phyloP scores from a whole-genome alignment of 768 basidiomycete species.

The Cubamyces lactineus region DNA sequence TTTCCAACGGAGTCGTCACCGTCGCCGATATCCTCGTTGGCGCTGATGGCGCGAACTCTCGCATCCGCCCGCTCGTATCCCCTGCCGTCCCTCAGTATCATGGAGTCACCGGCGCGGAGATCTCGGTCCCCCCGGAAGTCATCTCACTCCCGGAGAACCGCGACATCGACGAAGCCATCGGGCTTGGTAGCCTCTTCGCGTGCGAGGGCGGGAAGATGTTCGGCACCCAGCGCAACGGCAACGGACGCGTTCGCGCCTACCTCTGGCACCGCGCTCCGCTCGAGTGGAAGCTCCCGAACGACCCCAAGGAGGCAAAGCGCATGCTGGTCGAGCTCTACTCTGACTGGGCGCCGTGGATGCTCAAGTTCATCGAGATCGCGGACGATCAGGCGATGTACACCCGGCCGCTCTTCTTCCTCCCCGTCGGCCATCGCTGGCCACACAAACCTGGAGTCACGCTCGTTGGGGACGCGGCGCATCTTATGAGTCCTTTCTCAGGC shows the following conservation, averaged over 20 bases:
- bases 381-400: slow-evolving; percentile 10
- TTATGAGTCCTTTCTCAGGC: slow-evolving; percentile 43
- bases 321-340: background rate
- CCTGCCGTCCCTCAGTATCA: slow-evolving; percentile 3
- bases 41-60: slow-evolving; percentile 11
- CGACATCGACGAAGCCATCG: slow-evolving; percentile 10
- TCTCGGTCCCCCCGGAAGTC: background rate
- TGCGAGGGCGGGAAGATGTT: slow-evolving; percentile 7
- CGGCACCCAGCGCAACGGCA: slow-evolving; percentile 6
- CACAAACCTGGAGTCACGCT: slow-evolving; percentile 9
- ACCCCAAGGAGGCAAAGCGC: slow-evolving; percentile 3
- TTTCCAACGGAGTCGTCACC: slow-evolving; percentile 4
- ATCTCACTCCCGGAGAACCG: slow-evolving; percentile 9
- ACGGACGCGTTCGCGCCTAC: slow-evolving; percentile 9
- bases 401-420: slow-evolving; percentile 22
- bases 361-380: slow-evolving; percentile 3
- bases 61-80: slow-evolving; percentile 8
- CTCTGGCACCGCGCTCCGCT: slow-evolving; percentile 6
- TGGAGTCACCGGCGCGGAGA: slow-evolving; percentile 12
- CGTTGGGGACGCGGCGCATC: slow-evolving; percentile 39
- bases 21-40: slow-evolving; percentile 4
- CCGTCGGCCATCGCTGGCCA: slow-evolving; percentile 20
- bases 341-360: slow-evolving; percentile 13
- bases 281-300: slow-evolving; percentile 3
- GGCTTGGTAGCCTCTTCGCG: background rate